phyloP scores from a whole-genome alignment of 208 protist species.

The Trypanosoma boissoni region DNA sequence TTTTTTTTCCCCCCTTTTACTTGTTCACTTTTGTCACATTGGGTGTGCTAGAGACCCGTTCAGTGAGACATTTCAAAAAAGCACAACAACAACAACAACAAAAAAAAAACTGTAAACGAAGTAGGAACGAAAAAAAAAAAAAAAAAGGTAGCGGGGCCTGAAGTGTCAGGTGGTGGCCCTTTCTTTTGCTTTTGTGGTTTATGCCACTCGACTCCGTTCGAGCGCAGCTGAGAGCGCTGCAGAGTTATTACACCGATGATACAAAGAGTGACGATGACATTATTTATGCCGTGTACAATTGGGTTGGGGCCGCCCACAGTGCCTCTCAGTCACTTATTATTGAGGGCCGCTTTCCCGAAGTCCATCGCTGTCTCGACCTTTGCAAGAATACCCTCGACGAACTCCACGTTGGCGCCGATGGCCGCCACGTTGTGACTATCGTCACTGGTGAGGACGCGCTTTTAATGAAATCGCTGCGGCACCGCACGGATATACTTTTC shows the following conservation, averaged over 20 bases:
- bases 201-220: conserved; percentile 67
- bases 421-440: conserved; percentile 6
- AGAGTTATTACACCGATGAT: conserved; percentile 45
- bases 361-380: conserved; percentile 67
- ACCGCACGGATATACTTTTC: conserved; percentile 60
- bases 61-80: too few relatives aligned
- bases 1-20: too few relatives aligned
- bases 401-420: background rate
- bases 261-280: conserved; percentile 69
- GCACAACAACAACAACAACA: too few relatives aligned
- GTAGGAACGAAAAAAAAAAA: too few relatives aligned
- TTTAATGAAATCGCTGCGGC: conserved; percentile 45
- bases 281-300: conserved; percentile 62
- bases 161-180: too few relatives aligned
- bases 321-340: conserved; percentile 53
- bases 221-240: conserved; percentile 37
- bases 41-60: too few relatives aligned
- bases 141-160: too few relatives aligned
- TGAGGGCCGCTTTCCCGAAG: conserved; percentile 61
- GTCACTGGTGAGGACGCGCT: conserved; percentile 31
- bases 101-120: too few relatives aligned
- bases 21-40: too few relatives aligned
- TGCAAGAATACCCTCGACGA: conserved; percentile 39
- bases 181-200: background rate
- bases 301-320: conserved; percentile 48